phyloP scores from a whole-genome alignment of 2,329 filamentous ascomycete species.

The Penicillium glabrum region DNA sequence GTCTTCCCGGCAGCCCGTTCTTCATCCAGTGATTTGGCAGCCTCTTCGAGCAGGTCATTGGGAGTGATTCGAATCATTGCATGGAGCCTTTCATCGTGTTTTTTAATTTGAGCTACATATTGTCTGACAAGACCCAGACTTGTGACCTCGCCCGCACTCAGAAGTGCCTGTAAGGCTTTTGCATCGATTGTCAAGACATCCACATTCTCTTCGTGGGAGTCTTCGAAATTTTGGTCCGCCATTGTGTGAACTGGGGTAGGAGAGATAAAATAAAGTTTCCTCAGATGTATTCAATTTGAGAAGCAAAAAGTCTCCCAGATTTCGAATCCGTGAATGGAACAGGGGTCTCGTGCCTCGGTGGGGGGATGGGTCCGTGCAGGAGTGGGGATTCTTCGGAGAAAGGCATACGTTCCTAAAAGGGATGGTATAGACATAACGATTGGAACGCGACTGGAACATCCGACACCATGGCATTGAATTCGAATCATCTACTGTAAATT shows the following conservation, averaged over 20 bases:
- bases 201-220: background rate
- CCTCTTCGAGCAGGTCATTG: conserved; percentile 4
- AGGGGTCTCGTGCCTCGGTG: background rate
- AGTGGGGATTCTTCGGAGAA: background rate
- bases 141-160: background rate
- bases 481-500: too few relatives aligned
- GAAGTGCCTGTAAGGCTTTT: background rate
- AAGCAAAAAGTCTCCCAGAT: background rate
- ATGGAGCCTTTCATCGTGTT: conserved; percentile 3
- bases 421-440: too few relatives aligned
- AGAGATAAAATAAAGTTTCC: background rate
- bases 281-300: background rate
- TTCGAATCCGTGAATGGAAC: background rate
- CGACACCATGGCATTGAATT: too few relatives aligned
- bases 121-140: conserved; percentile 2
- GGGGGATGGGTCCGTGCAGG: background rate
- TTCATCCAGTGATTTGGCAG: conserved; percentile 23
- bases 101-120: conserved; percentile 5
- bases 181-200: conserved; percentile 5
- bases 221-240: background rate
- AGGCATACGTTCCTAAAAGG: background rate
- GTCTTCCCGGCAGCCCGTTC: conserved; percentile 25
- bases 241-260: background rate
- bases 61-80: conserved; percentile 9
- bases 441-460: too few relatives aligned